A percentile compares a stretch with the other conserved stretches of the same genome.
phyloP scores from a whole-genome alignment of 2,329 filamentous ascomycete genomes.

The Fusarium sacchari region DNA sequence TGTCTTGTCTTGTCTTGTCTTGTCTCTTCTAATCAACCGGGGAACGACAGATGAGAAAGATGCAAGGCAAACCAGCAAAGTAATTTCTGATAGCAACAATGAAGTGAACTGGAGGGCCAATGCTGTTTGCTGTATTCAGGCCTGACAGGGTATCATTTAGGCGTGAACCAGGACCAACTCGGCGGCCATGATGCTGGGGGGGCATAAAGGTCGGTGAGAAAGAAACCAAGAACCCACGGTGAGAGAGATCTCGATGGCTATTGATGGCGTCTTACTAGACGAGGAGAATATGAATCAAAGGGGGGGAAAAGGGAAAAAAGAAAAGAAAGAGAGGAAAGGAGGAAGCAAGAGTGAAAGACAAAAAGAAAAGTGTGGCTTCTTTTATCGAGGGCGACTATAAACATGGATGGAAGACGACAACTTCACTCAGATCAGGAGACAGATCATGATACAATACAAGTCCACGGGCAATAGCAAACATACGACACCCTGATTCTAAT shows the following conservation, averaged over 20 bases:
- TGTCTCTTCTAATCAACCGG: not conserved
- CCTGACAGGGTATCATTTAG: not conserved
- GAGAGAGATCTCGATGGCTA: slow-evolving; percentile 9
- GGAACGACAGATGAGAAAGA: slow-evolving; percentile 23
- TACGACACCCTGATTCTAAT: slow-evolving; percentile 11
- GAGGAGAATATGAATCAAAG: not conserved
- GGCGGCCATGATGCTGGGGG: not conserved
- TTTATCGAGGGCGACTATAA: not conserved
- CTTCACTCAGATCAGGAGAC: slow-evolving; percentile 22
- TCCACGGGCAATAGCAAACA: slow-evolving; percentile 18
- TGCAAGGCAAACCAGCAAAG: slow-evolving; percentile 7
- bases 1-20: not conserved
- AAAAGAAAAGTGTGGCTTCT: slow-evolving; percentile 10
- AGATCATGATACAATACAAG: slow-evolving; percentile 18
- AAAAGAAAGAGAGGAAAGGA: not conserved
- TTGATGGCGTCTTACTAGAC: slow-evolving; percentile 1
- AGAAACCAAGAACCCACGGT: not conserved
- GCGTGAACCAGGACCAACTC: slow-evolving; percentile 6
- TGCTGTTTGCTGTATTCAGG: not conserved
- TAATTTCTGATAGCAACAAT: not conserved
- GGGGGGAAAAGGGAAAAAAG: not conserved
- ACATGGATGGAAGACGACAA: not conserved
- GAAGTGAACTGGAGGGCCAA: not conserved
- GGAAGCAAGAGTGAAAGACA: not conserved
- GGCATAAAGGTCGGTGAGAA: slow-evolving; percentile 21